A percentile compares a stretch with the other conserved stretches of the same genome.
Evolutionary conservation across 495 filamentous ascomycete genomes (phyloP).

Genomic region (Podospora conica): DNA sequence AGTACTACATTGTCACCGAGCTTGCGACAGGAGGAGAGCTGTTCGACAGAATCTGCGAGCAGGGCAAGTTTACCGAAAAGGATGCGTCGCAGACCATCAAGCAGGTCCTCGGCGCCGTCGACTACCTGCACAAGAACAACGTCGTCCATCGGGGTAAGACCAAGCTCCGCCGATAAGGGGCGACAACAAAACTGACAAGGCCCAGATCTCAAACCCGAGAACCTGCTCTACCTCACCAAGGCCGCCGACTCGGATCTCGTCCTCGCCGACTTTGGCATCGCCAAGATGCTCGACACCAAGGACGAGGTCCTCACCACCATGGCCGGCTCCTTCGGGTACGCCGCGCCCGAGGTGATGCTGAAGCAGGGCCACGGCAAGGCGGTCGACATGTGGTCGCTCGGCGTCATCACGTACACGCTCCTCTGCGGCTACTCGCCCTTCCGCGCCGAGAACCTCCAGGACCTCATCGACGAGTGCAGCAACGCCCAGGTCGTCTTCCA

Average conservation of each 20-base stretch:
- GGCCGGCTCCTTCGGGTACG: slow-evolving; percentile 98
- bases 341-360: slow-evolving; percentile 96
- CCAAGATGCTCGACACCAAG: slow-evolving; percentile 91
- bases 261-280: slow-evolving; percentile 96
- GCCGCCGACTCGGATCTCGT: slow-evolving; percentile 76
- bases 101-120: slow-evolving; percentile 88
- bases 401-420: slow-evolving; percentile 98
- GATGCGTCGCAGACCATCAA: slow-evolving; percentile 95
- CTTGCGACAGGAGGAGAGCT: slow-evolving; percentile 93
- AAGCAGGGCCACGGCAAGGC: slow-evolving; percentile 96
- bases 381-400: slow-evolving; percentile 99
- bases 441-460: slow-evolving; percentile 85
- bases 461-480: slow-evolving; percentile 93
- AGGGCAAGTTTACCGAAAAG: slow-evolving; percentile 98
- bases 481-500: slow-evolving; percentile 91
- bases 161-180: background rate
- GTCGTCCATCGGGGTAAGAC: slow-evolving; percentile 87
- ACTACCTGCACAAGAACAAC: slow-evolving; percentile 91
- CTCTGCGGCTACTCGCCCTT: slow-evolving; percentile 98
- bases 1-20: slow-evolving; percentile 99
- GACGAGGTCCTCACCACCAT: slow-evolving; percentile 93
- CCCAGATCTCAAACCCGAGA: slow-evolving; percentile 95
- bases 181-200: slow-evolving; percentile 2
- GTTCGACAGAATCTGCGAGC: slow-evolving; percentile 97
- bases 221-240: slow-evolving; percentile 85